Conservation (phyloP, 2,329 filamentous ascomycete genomes). For the Aschersonia sp. region DNA sequence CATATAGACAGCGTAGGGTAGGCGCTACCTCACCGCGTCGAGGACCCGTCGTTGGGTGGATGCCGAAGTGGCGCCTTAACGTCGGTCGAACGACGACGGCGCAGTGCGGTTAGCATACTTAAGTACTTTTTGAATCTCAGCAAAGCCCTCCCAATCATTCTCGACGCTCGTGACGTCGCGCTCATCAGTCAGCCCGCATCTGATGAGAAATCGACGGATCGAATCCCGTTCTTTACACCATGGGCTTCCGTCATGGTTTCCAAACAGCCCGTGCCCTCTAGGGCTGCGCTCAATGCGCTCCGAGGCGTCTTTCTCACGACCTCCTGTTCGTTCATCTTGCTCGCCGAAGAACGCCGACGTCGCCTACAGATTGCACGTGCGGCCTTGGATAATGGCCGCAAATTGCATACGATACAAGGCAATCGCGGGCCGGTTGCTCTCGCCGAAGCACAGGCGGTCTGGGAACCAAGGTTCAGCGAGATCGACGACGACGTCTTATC, state of each 20-base stretch:
- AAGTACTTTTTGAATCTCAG: too few relatives aligned
- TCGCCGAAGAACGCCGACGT: slow-evolving; percentile 41
- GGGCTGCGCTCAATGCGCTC: slow-evolving; percentile 38
- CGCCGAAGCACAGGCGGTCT: slow-evolving; percentile 10
- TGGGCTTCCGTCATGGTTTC: slow-evolving; percentile 26
- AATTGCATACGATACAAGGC: slow-evolving; percentile 25
- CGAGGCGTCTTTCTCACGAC: slow-evolving; percentile 41
- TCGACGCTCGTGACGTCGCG: too few relatives aligned
- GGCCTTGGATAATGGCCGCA: slow-evolving; percentile 37
- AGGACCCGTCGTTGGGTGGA: too few relatives aligned
- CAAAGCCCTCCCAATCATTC: too few relatives aligned
- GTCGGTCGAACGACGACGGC: too few relatives aligned
- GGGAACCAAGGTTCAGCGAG: slow-evolving; percentile 7
- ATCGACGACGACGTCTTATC: slow-evolving; percentile 13
- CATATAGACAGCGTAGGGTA: too few relatives aligned
- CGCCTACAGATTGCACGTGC: slow-evolving; percentile 34
- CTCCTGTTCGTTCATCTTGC: slow-evolving; percentile 38
- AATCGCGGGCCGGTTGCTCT: slow-evolving; percentile 14
- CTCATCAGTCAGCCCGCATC: too few relatives aligned
- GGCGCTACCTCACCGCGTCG: too few relatives aligned
- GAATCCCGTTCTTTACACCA: slow-evolving; percentile 1
- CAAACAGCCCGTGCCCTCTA: slow-evolving; percentile 35
- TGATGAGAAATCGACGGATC: not conserved
- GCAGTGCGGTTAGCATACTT: too few relatives aligned
- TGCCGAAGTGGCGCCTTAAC: too few relatives aligned